These are phyloP conservation scores for Penicillium bovifimosum DNA, from an alignment of 495 filamentous ascomycete genomes.

Conservation along the genomic window DNA sequence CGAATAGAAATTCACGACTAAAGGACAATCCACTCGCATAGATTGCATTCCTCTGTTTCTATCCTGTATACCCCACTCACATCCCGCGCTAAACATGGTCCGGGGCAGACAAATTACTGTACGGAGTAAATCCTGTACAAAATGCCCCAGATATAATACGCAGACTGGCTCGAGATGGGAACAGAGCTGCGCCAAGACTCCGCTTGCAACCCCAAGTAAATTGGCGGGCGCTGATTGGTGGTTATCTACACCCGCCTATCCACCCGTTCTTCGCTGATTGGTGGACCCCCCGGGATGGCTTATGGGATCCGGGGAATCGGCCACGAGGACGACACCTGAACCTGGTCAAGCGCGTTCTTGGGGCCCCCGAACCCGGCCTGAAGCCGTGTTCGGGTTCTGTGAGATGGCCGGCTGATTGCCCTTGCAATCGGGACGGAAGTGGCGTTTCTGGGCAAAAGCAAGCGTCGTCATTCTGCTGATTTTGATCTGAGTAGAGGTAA, in stretches of 20 bases:
- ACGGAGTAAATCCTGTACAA: conserved; percentile 1
- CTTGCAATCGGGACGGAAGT: conserved; percentile 10
- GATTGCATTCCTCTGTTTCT: neutral
- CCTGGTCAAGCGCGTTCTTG: conserved; percentile 10
- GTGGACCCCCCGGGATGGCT: conserved; percentile 5
- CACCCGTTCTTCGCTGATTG: conserved; percentile 5
- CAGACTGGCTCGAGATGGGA: neutral
- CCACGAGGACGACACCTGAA: conserved; percentile 16
- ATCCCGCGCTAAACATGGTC: neutral
- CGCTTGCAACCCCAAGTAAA: conserved; percentile 15
- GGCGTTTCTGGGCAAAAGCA: conserved; percentile 4
- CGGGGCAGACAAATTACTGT: conserved; percentile 2
- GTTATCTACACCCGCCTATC: neutral
- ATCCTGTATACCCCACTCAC: neutral
- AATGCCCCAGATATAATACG: neutral
- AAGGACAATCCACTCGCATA: neutral
- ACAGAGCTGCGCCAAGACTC: conserved; percentile 16
- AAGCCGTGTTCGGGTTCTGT: conserved; percentile 14
- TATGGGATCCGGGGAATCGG: conserved; percentile 24
- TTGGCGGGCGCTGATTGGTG: conserved; percentile 6
- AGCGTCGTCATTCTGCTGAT: neutral
- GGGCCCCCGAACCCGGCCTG: conserved; percentile 1
- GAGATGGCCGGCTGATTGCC: conserved; percentile 1
- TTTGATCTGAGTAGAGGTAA: neutral
- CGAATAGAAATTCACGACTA: neutral